A percentile compares a stretch with the other conserved stretches of the same genome.
Conservation (phyloP, 2,329 filamentous ascomycete genomes). For the Epicoccum sorghinum region DNA sequence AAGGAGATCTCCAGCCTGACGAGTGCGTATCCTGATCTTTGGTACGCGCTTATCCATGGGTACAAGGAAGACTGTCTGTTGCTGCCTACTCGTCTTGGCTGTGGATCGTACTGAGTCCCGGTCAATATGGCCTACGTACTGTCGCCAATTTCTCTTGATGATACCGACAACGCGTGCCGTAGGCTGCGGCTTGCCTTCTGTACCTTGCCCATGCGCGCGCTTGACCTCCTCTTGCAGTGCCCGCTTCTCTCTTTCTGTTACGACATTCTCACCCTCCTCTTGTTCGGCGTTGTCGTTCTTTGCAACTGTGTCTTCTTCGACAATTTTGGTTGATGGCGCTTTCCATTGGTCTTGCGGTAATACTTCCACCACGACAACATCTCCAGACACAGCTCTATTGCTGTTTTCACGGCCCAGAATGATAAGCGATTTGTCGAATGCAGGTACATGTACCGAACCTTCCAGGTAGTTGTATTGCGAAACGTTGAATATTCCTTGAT, state of each 20-base stretch:
- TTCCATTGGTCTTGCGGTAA: constrained; percentile 97
- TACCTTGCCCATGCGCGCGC: constrained; percentile 76
- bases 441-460: constrained; percentile 85
- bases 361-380: constrained; percentile 91
- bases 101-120: constrained; percentile 78
- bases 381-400: constrained; percentile 90
- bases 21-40: constrained; percentile 90
- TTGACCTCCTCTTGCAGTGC: constrained; percentile 92
- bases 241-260: constrained; percentile 85
- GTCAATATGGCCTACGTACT: constrained; percentile 96
- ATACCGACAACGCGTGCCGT: constrained; percentile 92
- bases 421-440: constrained; percentile 87
- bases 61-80: constrained; percentile 92
- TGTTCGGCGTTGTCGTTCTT: constrained; percentile 92
- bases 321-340: constrained; percentile 89
- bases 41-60: constrained; percentile 98
- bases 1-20: constrained; percentile 85
- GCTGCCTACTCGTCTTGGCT: constrained; percentile 77
- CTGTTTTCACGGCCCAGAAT: constrained; percentile 94
- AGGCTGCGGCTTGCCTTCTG: constrained; percentile 81
- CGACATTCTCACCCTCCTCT: constrained; percentile 73
- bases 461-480: constrained; percentile 98
- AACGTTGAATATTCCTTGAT: constrained; percentile 95
- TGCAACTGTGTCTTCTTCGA: constrained; percentile 90
- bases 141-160: constrained; percentile 95